Evolutionary conservation across 129 eudicot genomes (phyloP).

Genomic region (Rutidosis leptorrhynchoides): DNA sequence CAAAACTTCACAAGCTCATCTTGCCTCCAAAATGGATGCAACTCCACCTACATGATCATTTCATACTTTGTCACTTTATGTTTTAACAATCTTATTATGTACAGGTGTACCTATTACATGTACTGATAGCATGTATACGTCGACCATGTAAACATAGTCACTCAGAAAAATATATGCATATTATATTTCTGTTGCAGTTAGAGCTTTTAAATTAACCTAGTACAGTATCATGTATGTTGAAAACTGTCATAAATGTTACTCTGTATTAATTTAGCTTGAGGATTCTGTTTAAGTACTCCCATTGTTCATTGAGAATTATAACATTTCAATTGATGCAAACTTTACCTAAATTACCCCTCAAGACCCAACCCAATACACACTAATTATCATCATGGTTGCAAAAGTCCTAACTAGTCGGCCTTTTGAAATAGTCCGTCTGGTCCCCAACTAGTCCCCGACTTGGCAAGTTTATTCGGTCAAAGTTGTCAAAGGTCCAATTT

Average conservation of each 20-base stretch:
- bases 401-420: no score
- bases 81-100: not conserved
- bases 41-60: slow-evolving; percentile 45
- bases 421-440: no score
- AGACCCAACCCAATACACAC: not conserved
- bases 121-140: no score
- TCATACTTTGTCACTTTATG: not conserved
- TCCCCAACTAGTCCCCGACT: no score
- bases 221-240: no score
- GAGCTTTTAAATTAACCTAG: not conserved
- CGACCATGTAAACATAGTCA: not conserved
- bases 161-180: not conserved
- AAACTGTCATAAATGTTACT: not conserved
- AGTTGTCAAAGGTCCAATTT: no score
- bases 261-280: not conserved
- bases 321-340: not conserved
- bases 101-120: not conserved
- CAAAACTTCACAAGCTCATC: slow-evolving; percentile 55
- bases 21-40: slow-evolving; percentile 71
- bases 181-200: not conserved
- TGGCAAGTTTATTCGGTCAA: no score
- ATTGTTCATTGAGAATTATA: no score
- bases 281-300: no score
- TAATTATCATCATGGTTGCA: no score
- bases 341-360: not conserved